Evolutionary conservation across 768 basidiomycete species (phyloP), one percentile per base, ranked within the genome.

Genomic region (Dentipellis fragilis): DNA sequence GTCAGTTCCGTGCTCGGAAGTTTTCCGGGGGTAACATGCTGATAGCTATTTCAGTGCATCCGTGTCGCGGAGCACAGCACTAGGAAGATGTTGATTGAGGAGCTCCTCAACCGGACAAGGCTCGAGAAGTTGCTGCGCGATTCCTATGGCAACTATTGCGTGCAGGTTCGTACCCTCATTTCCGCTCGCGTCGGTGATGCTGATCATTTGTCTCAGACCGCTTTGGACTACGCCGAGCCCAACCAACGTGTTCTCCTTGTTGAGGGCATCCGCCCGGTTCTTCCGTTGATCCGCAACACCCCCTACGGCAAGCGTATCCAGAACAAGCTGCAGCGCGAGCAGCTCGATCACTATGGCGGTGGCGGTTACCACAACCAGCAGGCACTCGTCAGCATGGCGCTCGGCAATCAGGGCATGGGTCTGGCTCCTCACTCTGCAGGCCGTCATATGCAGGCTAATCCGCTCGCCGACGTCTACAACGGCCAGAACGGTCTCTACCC

Each of bases 221-320:
- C 95, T 39, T 74, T 98, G 53, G 96, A 99, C 69, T 99, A 98
- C 61, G 93, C 96, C 37, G 96, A 98, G 64, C 87, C 93, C n/a
- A 76, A 70, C 19, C 96, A 99, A 69, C 87, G 96, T 57, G 83
- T 86, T 4, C 78, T 93, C 59, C 84, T 99, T 22, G 92, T 99
- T 17, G 95, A 98, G 66, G 92, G 91, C 62, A 99, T 99, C 68
- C 88, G 96, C 51, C 96, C 96, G n/a, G 93, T 98, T 58, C 79
- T 99, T 22, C 96, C 96, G 2, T 79, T 97, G 64, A 99, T 99
- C 67, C 89, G 96, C 65, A 99, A 99, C 73, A 99, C 96, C 10
- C 96, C 96, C 7, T 99, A 99, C 64, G 96, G 96, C 63, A 99
- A 99, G 76, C 86, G 96, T 46, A 99, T 99, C 65, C 95, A 97